Percentiles rank a stretch among this genome's conserved stretches.
Conservation (phyloP, 768 basidiomycete genomes). For the Mycena galericulata region DNA sequence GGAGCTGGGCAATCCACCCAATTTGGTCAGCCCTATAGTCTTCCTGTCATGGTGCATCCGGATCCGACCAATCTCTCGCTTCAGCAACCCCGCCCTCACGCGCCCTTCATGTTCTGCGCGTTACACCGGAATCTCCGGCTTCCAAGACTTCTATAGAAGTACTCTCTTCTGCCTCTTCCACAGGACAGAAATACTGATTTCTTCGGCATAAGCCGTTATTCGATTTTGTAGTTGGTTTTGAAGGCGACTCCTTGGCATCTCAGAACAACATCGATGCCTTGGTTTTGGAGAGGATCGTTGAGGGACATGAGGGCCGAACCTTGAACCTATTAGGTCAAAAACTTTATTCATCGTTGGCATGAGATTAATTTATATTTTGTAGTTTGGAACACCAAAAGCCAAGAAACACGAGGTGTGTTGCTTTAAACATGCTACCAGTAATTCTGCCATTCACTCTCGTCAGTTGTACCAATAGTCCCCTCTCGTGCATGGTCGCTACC, state of each 20-base stretch:
- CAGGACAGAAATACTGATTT: constrained; percentile 44
- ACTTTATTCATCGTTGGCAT: too few relatives aligned
- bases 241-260: constrained; percentile 70
- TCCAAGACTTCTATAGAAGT: constrained; percentile 81
- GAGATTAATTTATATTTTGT: too few relatives aligned
- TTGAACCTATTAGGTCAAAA: constrained; percentile 78
- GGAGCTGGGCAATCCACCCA: constrained; percentile 78
- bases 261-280: constrained; percentile 72
- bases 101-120: constrained; percentile 89
- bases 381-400: constrained; percentile 89
- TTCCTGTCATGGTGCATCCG: too few relatives aligned
- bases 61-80: not conserved
- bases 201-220: constrained; percentile 75
- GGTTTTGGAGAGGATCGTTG: constrained; percentile 84
- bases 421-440: not conserved
- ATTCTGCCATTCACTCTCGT: not conserved
- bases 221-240: constrained; percentile 95
- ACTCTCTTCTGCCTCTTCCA: not conserved
- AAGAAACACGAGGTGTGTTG: constrained; percentile 72
- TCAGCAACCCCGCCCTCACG: constrained; percentile 62
- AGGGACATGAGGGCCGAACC: constrained; percentile 78
- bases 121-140: constrained; percentile 90
- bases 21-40: constrained; percentile 36
- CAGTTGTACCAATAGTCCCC: constrained; percentile 88
- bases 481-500: constrained; percentile 85